Evolutionary conservation across 2,329 filamentous ascomycete species (phyloP).

Genomic region (Fusarium luffae): DNA sequence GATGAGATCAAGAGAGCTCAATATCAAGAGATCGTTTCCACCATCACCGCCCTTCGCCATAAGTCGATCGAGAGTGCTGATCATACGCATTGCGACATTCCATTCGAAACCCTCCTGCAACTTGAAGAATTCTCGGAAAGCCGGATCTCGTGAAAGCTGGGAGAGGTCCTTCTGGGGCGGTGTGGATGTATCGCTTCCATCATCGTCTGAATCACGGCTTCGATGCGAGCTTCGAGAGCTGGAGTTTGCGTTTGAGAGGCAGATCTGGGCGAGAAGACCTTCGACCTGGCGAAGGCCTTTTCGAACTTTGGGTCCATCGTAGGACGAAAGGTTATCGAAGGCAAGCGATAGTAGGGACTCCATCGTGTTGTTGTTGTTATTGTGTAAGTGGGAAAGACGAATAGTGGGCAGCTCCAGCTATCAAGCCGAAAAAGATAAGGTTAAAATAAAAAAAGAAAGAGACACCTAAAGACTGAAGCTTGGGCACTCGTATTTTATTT

Average conservation of each 20-base stretch:
- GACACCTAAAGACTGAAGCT: conserved; percentile 12
- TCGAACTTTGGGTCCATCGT: conserved; percentile 87
- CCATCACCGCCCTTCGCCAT: conserved; percentile 85
- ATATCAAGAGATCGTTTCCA: conserved; percentile 87
- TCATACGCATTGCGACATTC: conserved; percentile 90
- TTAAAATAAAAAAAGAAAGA: neutral
- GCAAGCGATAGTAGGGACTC: conserved; percentile 91
- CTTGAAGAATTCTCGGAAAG: conserved; percentile 96
- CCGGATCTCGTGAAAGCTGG: conserved; percentile 82
- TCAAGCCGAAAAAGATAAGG: conserved; percentile 9
- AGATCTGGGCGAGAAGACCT: conserved; percentile 92
- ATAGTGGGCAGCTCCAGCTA: conserved; percentile 7
- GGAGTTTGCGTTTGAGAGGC: conserved; percentile 76
- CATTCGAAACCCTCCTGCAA: conserved; percentile 97
- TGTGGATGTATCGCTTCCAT: conserved; percentile 54
- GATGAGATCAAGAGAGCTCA: conserved; percentile 87
- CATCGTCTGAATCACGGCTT: conserved; percentile 45
- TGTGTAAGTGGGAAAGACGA: conserved; percentile 7
- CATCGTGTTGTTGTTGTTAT: conserved; percentile 63
- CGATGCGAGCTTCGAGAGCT: conserved; percentile 44
- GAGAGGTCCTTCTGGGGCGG: conserved; percentile 70
- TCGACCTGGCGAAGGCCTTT: conserved; percentile 96
- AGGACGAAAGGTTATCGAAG: conserved; percentile 96
- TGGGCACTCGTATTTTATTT: neutral
- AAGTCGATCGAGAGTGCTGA: conserved; percentile 86